Base-by-base conservation (phyloP, 805 yeast species). In the Starmera dryadoides region DNA sequence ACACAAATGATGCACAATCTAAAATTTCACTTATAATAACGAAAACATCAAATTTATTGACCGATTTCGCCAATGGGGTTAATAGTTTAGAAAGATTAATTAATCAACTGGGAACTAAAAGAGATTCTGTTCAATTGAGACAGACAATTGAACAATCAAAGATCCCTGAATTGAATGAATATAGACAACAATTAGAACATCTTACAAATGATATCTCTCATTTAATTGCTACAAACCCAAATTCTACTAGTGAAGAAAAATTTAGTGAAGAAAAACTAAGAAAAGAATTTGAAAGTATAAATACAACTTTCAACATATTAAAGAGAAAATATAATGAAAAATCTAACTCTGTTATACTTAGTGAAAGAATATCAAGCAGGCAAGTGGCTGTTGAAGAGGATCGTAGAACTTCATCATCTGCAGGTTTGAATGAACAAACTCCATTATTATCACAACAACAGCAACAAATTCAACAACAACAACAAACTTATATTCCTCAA, bases 211-310 rank as follows among this genome's bases (percentile, higher is more conserved):
- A 49, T 35, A 48, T 52, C 2, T 46, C 54, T 2, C 48, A 47
- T 28, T 35, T 55, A 21, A 42, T 52, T 19, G 33, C 56, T 3
- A 44, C 33, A 19, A 43, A 41, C 33, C 25, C 29, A 12, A 16
- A 30, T 20, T 42, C 47, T 15, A 39, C 40, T 5, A 43, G 47
- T 17, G 49, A 48, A 29, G 55, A 48, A 30, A 49, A 46, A 33
- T 55, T 53, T 41, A 53, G 53, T 30, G 56, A 52, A 34, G 59
- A 55, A 31, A 71, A 82, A 41, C 56, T 85, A 16, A 62, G 66
- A 14, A 65, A 64, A 18, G 91, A 85, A 55, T 78, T 75, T 48
- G 64, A 64, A 23, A 70, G 67, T 16, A 65, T 83, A 17, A 69
- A 72, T 44, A 60, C 60, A 33, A 71, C 59, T 53, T 77, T 63